phyloP scores from a whole-genome alignment of 179 eudicot genomes.

The Pouteria campechiana region DNA sequence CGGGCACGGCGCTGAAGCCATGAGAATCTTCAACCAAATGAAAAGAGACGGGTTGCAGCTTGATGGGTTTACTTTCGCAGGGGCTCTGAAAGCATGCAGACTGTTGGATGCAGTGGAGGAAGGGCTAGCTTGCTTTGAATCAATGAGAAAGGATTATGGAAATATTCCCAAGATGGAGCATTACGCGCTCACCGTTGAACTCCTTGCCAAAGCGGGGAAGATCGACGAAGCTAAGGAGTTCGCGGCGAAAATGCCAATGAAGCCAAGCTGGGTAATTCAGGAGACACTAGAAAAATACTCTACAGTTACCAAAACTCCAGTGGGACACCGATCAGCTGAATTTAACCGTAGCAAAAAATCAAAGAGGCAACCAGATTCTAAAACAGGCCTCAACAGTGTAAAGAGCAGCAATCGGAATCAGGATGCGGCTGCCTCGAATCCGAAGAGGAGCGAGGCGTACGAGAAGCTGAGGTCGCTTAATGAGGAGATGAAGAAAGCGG shows the following conservation, averaged over 20 bases:
- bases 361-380: slow-evolving; percentile 19
- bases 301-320: too few relatives aligned
- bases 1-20: slow-evolving; percentile 15
- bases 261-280: slow-evolving; percentile 23
- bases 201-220: slow-evolving; percentile 30
- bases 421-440: slow-evolving; percentile 9
- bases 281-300: too few relatives aligned
- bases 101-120: slow-evolving; percentile 33
- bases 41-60: slow-evolving; percentile 22
- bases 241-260: slow-evolving; percentile 15
- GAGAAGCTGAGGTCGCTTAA: slow-evolving; percentile 17
- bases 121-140: slow-evolving; percentile 27
- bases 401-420: slow-evolving; percentile 6
- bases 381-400: slow-evolving; percentile 20
- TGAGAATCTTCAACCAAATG: slow-evolving; percentile 29
- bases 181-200: slow-evolving; percentile 16
- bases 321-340: too few relatives aligned
- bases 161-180: slow-evolving; percentile 18
- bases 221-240: slow-evolving; percentile 28
- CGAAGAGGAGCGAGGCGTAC: slow-evolving; percentile 12
- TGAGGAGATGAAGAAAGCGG: slow-evolving; percentile 30
- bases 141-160: slow-evolving; percentile 23
- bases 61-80: slow-evolving; percentile 23
- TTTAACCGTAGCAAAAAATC: slow-evolving; percentile 16
- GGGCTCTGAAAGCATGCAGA: slow-evolving; percentile 34